Evolutionary conservation across 2,329 filamentous ascomycete species (phyloP).

Genomic region (Exophiala alcalophila): DNA sequence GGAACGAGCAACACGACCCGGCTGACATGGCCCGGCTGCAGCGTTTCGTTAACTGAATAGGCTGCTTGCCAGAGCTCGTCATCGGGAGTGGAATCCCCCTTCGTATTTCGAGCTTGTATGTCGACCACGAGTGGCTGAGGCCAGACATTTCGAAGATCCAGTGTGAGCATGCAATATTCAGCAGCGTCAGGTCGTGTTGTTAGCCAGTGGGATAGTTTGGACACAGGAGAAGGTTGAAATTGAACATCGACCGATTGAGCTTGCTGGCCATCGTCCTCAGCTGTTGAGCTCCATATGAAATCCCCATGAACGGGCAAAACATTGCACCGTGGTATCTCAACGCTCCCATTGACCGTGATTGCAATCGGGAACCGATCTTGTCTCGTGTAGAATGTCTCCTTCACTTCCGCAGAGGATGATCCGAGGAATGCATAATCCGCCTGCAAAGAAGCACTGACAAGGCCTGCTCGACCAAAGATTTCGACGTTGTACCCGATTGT

Average conservation of each 20-base stretch:
- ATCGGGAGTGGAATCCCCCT: slow-evolving; percentile 7
- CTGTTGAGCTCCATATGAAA: slow-evolving; percentile 57
- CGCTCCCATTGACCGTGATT: slow-evolving; percentile 86
- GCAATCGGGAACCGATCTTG: slow-evolving; percentile 77
- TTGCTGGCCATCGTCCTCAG: slow-evolving; percentile 34
- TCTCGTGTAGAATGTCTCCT: slow-evolving; percentile 75
- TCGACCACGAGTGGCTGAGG: slow-evolving; percentile 71
- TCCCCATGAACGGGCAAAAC: slow-evolving; percentile 68
- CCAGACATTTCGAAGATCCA: slow-evolving; percentile 90
- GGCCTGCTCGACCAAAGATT: slow-evolving; percentile 78
- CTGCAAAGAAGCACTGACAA: slow-evolving; percentile 75
- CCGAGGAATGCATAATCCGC: slow-evolving; percentile 86
- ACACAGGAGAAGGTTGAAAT: neutral
- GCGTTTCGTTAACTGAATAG: slow-evolving; percentile 43
- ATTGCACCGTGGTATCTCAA: slow-evolving; percentile 78
- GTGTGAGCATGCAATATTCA: slow-evolving; percentile 72
- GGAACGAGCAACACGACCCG: slow-evolving; percentile 74
- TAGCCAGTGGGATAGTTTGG: slow-evolving; percentile 17
- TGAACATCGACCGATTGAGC: neutral
- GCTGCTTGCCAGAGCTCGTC: slow-evolving; percentile 17
- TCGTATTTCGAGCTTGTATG: slow-evolving; percentile 48
- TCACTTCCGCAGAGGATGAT: slow-evolving; percentile 62
- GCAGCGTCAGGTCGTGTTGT: slow-evolving; percentile 38
- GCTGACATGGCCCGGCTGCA: slow-evolving; percentile 62
- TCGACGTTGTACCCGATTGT: slow-evolving; percentile 67